Base-by-base conservation (phyloP, 164 flowering plant genomes). In the Umbilicus rupestris region DNA sequence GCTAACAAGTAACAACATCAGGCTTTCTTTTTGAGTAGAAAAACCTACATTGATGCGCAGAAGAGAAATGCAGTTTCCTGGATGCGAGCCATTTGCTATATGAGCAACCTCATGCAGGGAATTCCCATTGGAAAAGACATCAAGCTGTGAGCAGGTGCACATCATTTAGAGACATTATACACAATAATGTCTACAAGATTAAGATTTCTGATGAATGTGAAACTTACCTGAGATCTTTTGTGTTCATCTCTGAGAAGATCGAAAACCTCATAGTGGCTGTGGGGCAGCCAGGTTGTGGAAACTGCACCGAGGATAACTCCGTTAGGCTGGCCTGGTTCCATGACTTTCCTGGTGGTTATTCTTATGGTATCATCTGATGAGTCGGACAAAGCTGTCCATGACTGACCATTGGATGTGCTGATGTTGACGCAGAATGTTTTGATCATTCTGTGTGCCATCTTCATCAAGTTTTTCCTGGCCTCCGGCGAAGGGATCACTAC, bases 361-460 rank as follows among this genome's bases (percentile, higher is more conserved):
- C 98, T 74, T 26, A 89, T 82, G 0, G 91, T 89, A 76, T 86
- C 91, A 1, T 84, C 92, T 0, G 81, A 63, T 0, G 87, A 78
- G 65, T 85, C 95, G 0, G 91, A 79, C 22, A 94, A 78, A 16
- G 95, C 85, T 0, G 98, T 89, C 98, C 98, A 94, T 37, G 91
- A 81, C 69, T 86, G 97, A 24, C 87, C 86, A 24, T 77, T 76
- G 33, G 81, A 79, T 19, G 81, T 70, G 75, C 88, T 86, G 22
- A 93, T 82, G 81, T 83, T 88, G 3, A 77, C 67, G 58, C 88
- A 73, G 76, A 94, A 94, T 37, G 82, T 85, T 57, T 84, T 79
- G 2, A 82, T 85, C 97, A 94, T 94, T 73, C 98, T 89, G 30
- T 89, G 91, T 0, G 96, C 74, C 55, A 94, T 76, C 46, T 78